phyloP scores from a whole-genome alignment of 129 eudicot genomes.

The Pittosporum tobira region DNA sequence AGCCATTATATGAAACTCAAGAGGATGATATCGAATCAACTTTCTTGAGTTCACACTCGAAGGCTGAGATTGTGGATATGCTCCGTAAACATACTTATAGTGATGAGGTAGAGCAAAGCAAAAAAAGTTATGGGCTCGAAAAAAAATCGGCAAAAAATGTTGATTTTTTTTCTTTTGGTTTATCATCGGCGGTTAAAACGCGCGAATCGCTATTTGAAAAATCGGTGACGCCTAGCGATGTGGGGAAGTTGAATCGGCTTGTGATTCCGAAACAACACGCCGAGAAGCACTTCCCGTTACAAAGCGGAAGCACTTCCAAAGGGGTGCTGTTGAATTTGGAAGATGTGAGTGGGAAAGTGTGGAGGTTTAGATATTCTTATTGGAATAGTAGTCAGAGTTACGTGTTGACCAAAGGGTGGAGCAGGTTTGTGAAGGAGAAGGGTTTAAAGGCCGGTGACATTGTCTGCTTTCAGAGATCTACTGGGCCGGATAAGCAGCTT shows the following conservation, averaged over 20 bases:
- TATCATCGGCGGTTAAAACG: conserved; percentile 5
- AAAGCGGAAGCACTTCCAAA: conserved; percentile 42
- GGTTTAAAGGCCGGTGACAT: conserved; percentile 65
- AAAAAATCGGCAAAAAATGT: background rate
- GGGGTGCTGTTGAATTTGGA: conserved; percentile 76
- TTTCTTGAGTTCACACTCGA: conserved; percentile 59
- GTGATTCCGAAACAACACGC: conserved; percentile 94
- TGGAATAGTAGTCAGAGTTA: conserved; percentile 96
- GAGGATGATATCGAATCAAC: conserved; percentile 32
- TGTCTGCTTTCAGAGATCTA: conserved; percentile 61
- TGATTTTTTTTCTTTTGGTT: background rate
- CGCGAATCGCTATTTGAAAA: conserved; percentile 62
- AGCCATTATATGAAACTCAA: conserved; percentile 31
- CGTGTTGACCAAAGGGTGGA: conserved; percentile 93
- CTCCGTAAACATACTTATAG: conserved; percentile 73
- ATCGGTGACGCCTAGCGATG: conserved; percentile 84
- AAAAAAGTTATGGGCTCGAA: background rate
- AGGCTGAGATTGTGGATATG: conserved; percentile 91
- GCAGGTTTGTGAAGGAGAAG: conserved; percentile 93
- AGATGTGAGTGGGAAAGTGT: conserved; percentile 63
- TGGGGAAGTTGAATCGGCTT: conserved; percentile 74
- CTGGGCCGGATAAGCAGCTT: conserved; percentile 59
- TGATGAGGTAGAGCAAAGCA: conserved; percentile 74
- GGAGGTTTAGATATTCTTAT: conserved; percentile 86
- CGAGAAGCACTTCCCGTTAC: conserved; percentile 80